A percentile compares a stretch with the other conserved stretches of the same genome.
phyloP scores from a whole-genome alignment of 2,329 filamentous ascomycete species.

The Ophiocordyceps unilateralis region DNA sequence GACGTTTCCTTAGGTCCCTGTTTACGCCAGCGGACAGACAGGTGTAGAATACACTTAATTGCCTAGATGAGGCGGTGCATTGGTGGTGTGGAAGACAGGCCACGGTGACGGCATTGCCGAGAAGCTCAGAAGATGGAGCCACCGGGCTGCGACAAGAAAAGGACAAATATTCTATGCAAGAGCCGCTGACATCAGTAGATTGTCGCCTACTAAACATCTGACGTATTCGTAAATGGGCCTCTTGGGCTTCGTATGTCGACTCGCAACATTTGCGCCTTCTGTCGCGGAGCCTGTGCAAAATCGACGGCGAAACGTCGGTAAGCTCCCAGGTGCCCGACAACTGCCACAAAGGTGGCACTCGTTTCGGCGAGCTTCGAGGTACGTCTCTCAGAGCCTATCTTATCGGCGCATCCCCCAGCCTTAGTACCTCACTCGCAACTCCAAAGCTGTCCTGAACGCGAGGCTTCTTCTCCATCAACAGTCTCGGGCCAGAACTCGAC shows the following conservation, averaged over 20 bases:
- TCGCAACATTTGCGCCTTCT: too few species aligned
- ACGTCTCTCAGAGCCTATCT: background rate
- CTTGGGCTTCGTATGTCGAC: too few species aligned
- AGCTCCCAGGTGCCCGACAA: background rate
- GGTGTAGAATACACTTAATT: conserved; percentile 36
- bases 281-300: background rate
- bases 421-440: background rate
- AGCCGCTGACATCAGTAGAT: too few species aligned
- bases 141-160: too few species aligned
- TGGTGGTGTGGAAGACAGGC: background rate
- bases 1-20: conserved; percentile 28
- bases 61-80: conserved; percentile 16
- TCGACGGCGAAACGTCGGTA: background rate
- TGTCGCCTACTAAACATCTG: too few species aligned
- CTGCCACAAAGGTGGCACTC: background rate
- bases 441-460: background rate
- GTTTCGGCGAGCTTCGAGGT: background rate
- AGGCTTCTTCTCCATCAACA: conserved; percentile 15
- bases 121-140: too few species aligned
- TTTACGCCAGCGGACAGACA: conserved; percentile 31
- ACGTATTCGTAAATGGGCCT: too few species aligned
- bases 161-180: too few species aligned
- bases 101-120: background rate
- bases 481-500: conserved; percentile 11
- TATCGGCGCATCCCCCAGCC: background rate